Percentiles rank a stretch among this genome's conserved stretches.
Conservation (phyloP, 1,284 basidiomycete genomes). For the Exobasidium cylindrosporum region DNA sequence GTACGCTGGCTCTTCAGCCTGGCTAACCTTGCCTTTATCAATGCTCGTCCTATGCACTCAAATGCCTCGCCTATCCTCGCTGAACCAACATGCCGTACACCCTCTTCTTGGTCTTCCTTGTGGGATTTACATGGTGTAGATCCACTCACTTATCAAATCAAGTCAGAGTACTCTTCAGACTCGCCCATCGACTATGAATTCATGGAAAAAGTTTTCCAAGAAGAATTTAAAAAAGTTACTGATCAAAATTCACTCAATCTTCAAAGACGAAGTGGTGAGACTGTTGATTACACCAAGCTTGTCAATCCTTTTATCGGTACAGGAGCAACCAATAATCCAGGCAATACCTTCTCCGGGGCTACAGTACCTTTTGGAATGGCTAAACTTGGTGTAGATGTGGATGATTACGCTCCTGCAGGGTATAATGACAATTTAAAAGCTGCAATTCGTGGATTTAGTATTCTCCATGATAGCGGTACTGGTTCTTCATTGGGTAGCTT, state of each 20-base stretch:
- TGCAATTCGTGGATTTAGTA: constrained; percentile 36
- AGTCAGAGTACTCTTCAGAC: background rate
- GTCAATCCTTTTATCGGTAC: constrained; percentile 28
- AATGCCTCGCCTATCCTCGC: too few species aligned
- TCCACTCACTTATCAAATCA: too few species aligned
- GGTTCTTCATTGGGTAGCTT: constrained; percentile 40
- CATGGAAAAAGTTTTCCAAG: background rate
- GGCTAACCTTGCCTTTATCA: too few species aligned
- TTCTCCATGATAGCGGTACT: constrained; percentile 44
- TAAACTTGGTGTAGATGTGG: constrained; percentile 40
- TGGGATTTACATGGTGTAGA: too few species aligned
- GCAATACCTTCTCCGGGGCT: constrained; percentile 30
- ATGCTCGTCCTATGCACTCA: too few species aligned
- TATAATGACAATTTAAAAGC: constrained; percentile 30
- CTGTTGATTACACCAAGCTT: constrained; percentile 8
- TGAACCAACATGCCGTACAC: too few species aligned
- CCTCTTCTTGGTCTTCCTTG: too few species aligned
- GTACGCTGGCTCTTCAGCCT: too few species aligned
- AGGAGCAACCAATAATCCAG: constrained; percentile 20
- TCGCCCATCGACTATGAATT: background rate
- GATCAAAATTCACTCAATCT: background rate
- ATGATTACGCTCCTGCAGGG: constrained; percentile 38
- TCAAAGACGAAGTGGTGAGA: background rate
- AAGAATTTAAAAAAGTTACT: background rate
- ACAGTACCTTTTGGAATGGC: constrained; percentile 45